Evolutionary conservation across 805 yeast genomes (phyloP).

Genomic region (Candida loeiensis): DNA sequence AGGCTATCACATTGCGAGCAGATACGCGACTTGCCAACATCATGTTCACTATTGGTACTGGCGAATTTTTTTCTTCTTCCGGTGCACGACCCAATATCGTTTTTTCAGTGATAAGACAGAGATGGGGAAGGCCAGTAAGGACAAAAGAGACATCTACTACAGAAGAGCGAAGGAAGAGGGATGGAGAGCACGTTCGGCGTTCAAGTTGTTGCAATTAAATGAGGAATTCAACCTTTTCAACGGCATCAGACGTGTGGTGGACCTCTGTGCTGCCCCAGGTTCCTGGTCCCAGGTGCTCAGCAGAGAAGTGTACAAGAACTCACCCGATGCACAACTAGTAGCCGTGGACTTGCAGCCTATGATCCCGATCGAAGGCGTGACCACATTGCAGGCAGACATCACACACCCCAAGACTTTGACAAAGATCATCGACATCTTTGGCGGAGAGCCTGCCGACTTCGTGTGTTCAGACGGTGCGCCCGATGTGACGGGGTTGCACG

Average conservation of each 20-base stretch:
- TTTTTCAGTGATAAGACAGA: slow-evolving; percentile 1
- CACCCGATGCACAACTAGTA: slow-evolving; percentile 64
- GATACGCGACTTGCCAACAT: slow-evolving; percentile 7
- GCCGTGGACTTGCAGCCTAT: slow-evolving; percentile 97
- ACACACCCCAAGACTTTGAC: slow-evolving; percentile 90
- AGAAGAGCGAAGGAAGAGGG: slow-evolving; percentile 97
- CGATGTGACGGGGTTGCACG: slow-evolving; percentile 96
- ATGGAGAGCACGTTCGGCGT: slow-evolving; percentile 96
- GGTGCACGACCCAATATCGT: slow-evolving; percentile 9
- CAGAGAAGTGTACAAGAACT: slow-evolving; percentile 52
- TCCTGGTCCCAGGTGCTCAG: slow-evolving; percentile 97
- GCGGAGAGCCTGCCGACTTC: slow-evolving; percentile 90
- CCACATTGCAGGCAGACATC: slow-evolving; percentile 91
- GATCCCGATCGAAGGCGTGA: slow-evolving; percentile 92
- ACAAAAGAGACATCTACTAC: slow-evolving; percentile 87
- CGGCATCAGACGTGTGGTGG: slow-evolving; percentile 81
- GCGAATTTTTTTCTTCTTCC: slow-evolving; percentile 7
- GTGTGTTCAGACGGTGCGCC: slow-evolving; percentile 99
- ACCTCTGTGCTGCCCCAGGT: slow-evolving; percentile 97
- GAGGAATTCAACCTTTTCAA: slow-evolving; percentile 83
- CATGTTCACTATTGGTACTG: neutral
- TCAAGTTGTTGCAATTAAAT: slow-evolving; percentile 83
- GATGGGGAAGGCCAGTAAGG: slow-evolving; percentile 95
- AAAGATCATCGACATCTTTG: slow-evolving; percentile 74
- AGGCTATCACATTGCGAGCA: neutral